Conservation (phyloP, 2,329 filamentous ascomycete genomes). For the Claviceps sp. region DNA sequence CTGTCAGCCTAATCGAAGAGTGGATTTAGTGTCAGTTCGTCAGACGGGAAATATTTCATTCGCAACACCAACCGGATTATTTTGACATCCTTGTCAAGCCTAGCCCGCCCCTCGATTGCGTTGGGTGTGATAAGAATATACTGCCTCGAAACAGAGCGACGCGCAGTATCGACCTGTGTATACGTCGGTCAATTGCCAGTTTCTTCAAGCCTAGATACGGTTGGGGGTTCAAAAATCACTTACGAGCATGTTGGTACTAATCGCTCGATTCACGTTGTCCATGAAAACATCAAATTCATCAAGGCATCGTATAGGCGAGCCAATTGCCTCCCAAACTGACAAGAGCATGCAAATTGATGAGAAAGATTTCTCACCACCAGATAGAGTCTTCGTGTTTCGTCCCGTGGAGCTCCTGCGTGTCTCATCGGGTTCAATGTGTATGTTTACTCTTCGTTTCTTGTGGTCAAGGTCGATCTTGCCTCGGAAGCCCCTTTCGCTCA, state of each 20-base stretch:
- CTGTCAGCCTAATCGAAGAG: slow-evolving; percentile 32
- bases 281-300: slow-evolving; percentile 99
- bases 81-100: slow-evolving; percentile 56
- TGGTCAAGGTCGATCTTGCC: slow-evolving; percentile 74
- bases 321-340: slow-evolving; percentile 96
- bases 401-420: slow-evolving; percentile 58
- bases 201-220: not conserved
- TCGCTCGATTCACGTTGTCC: slow-evolving; percentile 89
- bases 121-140: slow-evolving; percentile 96
- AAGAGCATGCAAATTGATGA: slow-evolving; percentile 90
- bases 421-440: slow-evolving; percentile 60
- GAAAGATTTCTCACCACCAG: slow-evolving; percentile 95
- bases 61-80: slow-evolving; percentile 49
- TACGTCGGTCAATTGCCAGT: slow-evolving; percentile 3
- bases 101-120: slow-evolving; percentile 50
- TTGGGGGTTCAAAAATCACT: slow-evolving; percentile 20
- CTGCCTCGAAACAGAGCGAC: slow-evolving; percentile 77
- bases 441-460: slow-evolving; percentile 55
- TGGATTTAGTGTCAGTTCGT: not conserved
- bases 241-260: slow-evolving; percentile 88
- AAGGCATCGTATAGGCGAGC: slow-evolving; percentile 82
- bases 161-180: slow-evolving; percentile 64
- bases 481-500: slow-evolving; percentile 80
- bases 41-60: no score
- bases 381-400: slow-evolving; percentile 80